Conservation (phyloP, 805 yeast genomes). For the Starmerella cellae region DNA sequence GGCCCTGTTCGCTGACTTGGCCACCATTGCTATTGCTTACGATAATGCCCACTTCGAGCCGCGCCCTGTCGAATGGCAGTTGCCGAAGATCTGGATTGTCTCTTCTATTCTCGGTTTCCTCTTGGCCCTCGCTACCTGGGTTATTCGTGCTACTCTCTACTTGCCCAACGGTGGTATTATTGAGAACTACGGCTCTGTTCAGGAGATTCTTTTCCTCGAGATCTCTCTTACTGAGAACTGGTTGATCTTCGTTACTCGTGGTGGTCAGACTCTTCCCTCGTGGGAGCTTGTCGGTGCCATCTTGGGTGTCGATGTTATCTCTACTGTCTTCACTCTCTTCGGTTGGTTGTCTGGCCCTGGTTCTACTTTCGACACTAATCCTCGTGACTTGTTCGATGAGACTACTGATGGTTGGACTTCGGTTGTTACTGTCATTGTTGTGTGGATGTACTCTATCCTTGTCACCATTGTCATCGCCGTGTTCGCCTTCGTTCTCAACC, state of each 20-base stretch:
- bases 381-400: conserved; percentile 36
- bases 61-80: conserved; percentile 90
- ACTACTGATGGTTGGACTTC: conserved; percentile 79
- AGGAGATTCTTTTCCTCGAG: conserved; percentile 88
- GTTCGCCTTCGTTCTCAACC: conserved; percentile 67
- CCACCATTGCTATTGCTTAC: conserved; percentile 92
- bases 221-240: conserved; percentile 92
- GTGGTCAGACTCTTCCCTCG: conserved; percentile 97
- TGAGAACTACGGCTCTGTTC: conserved; percentile 90
- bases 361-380: conserved; percentile 24
- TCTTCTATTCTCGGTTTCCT: conserved; percentile 74
- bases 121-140: conserved; percentile 89
- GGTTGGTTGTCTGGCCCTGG: conserved; percentile 62
- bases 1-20: conserved; percentile 96
- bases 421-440: conserved; percentile 82
- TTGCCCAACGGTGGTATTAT: conserved; percentile 65
- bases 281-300: conserved; percentile 96
- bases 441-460: conserved; percentile 91
- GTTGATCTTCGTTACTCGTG: conserved; percentile 94
- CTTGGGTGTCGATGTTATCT: conserved; percentile 75
- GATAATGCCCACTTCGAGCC: conserved; percentile 94
- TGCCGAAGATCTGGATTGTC: conserved; percentile 97
- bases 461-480: conserved; percentile 92
- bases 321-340: conserved; percentile 82
- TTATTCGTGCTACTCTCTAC: conserved; percentile 86